phyloP scores from a whole-genome alignment of 805 yeast species.

The Millerago galiae region DNA sequence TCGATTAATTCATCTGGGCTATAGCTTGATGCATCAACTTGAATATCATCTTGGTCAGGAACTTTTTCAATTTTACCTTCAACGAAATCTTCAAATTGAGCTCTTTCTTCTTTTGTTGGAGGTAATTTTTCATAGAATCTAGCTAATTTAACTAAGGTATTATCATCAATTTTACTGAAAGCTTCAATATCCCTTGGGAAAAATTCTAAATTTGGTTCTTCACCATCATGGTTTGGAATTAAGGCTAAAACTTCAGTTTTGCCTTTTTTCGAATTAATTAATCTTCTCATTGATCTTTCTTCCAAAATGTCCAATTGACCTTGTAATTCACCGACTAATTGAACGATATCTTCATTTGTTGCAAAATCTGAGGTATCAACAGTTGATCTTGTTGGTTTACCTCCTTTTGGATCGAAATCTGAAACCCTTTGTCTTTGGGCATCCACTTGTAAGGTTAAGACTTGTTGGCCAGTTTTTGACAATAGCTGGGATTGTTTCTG shows the following conservation, averaged over 20 bases:
- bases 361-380: conserved; percentile 52
- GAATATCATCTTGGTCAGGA: conserved; percentile 23
- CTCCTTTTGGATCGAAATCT: conserved; percentile 18
- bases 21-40: conserved; percentile 24
- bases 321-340: conserved; percentile 84
- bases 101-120: conserved; percentile 50
- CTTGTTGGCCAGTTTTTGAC: conserved; percentile 73
- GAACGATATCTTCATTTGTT: conserved; percentile 78
- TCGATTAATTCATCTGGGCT: conserved; percentile 44
- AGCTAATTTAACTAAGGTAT: conserved; percentile 46
- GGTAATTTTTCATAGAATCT: conserved; percentile 74
- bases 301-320: conserved; percentile 78
- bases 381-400: conserved; percentile 1
- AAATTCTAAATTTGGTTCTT: conserved; percentile 42
- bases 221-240: conserved; percentile 75
- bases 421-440: conserved; percentile 38
- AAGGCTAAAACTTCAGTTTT: conserved; percentile 50
- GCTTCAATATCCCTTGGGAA: conserved; percentile 58
- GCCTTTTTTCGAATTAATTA: conserved; percentile 51
- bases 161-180: conserved; percentile 41
- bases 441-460: conserved; percentile 60
- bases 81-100: conserved; percentile 42
- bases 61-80: conserved; percentile 43
- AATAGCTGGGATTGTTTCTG: conserved; percentile 61
- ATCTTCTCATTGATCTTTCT: conserved; percentile 67